Base-by-base conservation (phyloP, 2,329 filamentous ascomycete species). In the Sarocladium kiliense region DNA sequence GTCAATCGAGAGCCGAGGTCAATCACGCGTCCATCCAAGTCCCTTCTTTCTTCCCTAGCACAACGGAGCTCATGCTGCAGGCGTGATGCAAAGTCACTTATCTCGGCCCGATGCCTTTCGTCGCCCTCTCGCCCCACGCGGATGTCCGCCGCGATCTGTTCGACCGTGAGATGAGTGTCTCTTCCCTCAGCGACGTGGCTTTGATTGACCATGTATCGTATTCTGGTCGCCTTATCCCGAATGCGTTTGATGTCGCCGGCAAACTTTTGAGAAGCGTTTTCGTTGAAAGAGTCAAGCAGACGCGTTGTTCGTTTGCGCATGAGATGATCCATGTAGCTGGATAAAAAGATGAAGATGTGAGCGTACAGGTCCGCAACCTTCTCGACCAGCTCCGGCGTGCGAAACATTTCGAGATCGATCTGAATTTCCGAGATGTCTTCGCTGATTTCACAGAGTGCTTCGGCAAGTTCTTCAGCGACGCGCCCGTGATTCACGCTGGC, bases 401-500 rank as follows among this genome's bases (percentile, higher is more conserved):
- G 32, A 26, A 60, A 60, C 0, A 66, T 21, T 10, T 55, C 25
- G 0, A 60, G 30, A 1, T 63, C 57, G 0, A 34, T 32, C 3
- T 51, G 27, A 14, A 47, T 60, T 2, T 61, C 57, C 1, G 57
- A 30, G 1, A 66, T 53, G 16, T 61, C 30, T 3, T 62, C 54
- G 9, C 59, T 63, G 12, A 66, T 62, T 1, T 50, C 34, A 10
- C 54, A 58, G 0, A 66, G 47, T 1, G 59, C 53, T 4, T 63
- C 54, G 1, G 61, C 55, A 0, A 66, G 54, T 0, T 56, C 57
- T 26, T 64, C 60, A 0, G 60, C 61, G 1, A 63, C 45, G 3
- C 55, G 58, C 9, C 62, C 58, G 11, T 65, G 63, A 12, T 65
- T 66, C 1, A 58, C 62, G 12, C 62, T 64, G 1, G 62, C 63